A percentile compares a stretch with the other conserved stretches of the same genome.
These are phyloP conservation scores for Sporothrix luriei DNA, from an alignment of 2,329 filamentous ascomycete species.

Conservation along the genomic window DNA sequence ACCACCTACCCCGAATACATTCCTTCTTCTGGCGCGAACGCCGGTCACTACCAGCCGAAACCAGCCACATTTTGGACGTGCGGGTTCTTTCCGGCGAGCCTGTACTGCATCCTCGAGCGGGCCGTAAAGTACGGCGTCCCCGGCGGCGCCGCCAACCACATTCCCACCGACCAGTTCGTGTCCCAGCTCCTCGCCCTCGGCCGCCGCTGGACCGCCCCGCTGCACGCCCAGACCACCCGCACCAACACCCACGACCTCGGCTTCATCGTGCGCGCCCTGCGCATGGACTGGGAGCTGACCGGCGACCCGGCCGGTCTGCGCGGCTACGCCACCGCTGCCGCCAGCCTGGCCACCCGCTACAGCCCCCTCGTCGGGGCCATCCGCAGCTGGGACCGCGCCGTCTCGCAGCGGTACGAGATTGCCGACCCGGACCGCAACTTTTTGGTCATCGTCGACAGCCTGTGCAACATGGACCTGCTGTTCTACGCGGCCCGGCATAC, in stretches of 20 bases:
- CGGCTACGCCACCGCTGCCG: constrained; percentile 43
- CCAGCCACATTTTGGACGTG: constrained; percentile 48
- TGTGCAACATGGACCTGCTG: constrained; percentile 47
- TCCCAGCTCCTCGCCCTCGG: constrained; percentile 38
- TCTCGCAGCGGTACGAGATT: constrained; percentile 41
- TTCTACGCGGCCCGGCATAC: constrained; percentile 44
- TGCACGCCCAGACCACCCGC: constrained; percentile 46
- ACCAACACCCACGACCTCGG: constrained; percentile 59
- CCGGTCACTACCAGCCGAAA: constrained; percentile 26
- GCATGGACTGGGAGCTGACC: constrained; percentile 31
- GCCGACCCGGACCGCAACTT: constrained; percentile 44
- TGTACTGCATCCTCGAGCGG: constrained; percentile 46
- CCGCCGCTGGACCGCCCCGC: constrained; percentile 42
- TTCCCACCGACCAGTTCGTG: constrained; percentile 31
- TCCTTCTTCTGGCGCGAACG: constrained; percentile 12
- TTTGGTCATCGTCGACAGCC: constrained; percentile 49
- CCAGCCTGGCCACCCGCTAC: constrained; percentile 49
- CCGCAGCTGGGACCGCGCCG: constrained; percentile 51
- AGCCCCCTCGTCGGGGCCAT: constrained; percentile 50
- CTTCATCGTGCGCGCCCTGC: constrained; percentile 47
- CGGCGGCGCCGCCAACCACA: neutral
- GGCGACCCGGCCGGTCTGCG: neutral
- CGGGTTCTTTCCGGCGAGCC: constrained; percentile 47
- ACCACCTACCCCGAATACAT: constrained; percentile 32
- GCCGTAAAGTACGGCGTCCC: constrained; percentile 38